Evolutionary conservation across 179 eudicot genomes (phyloP).

Genomic region (Gypsophila paniculata): DNA sequence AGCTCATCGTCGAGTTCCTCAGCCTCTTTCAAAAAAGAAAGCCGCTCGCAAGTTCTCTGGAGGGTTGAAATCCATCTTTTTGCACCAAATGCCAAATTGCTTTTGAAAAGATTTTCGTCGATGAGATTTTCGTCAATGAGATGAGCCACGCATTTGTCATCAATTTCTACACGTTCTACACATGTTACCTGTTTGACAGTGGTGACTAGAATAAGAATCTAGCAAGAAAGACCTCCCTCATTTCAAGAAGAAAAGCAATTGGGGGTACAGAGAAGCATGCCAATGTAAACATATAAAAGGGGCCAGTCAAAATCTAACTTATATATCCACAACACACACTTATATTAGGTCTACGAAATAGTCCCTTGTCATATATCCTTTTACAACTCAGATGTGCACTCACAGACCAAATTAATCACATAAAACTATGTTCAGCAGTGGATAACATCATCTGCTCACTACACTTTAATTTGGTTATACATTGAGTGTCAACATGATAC

Average conservation of each 20-base stretch:
- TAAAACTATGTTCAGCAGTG: not conserved
- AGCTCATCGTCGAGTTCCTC: slow-evolving; percentile 29
- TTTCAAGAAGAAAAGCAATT: not conserved
- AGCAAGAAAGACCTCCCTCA: slow-evolving; percentile 9
- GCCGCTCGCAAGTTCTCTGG: slow-evolving; percentile 51
- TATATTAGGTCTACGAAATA: not conserved
- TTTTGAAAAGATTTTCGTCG: slow-evolving; percentile 38
- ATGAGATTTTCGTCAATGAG: slow-evolving; percentile 43
- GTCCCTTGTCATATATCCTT: not conserved
- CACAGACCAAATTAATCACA: not conserved
- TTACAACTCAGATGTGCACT: not conserved
- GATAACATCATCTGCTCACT: too few relatives aligned
- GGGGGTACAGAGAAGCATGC: not conserved
- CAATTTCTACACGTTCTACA: slow-evolving; percentile 69
- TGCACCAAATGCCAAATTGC: slow-evolving; percentile 58
- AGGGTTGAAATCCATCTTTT: slow-evolving; percentile 59
- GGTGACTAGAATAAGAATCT: not conserved
- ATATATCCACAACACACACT: not conserved
- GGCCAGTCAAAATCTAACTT: not conserved
- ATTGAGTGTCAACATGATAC: not conserved
- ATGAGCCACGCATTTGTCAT: slow-evolving; percentile 34
- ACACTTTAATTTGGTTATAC: too few relatives aligned
- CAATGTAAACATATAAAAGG: not conserved
- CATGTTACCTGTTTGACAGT: slow-evolving; percentile 38
- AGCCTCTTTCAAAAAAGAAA: slow-evolving; percentile 33